Evolutionary conservation across 345 rosid genomes (phyloP), one percentile per base, ranked within the genome.

Genomic region (Aurinia saxatilis): DNA sequence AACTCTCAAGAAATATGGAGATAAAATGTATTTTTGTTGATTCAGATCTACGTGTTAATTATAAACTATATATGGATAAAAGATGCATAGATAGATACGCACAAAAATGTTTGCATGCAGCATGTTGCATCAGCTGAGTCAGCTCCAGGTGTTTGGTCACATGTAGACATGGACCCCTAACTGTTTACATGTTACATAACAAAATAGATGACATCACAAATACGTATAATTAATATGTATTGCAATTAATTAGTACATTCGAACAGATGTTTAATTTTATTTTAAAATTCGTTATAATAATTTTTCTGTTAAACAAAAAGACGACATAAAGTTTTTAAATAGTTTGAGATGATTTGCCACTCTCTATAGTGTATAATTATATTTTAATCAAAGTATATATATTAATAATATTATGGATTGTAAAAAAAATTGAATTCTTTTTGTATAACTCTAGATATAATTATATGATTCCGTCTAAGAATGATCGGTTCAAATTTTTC

Each of bases 61-160:
- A 49, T 11, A 12, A 19, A 5, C n/a, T 34, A 23, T 57, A 57
- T 47, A 27, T 66, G 57, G 57, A 48, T 23, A 18, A 27, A 44
- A 54, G 37, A 52, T 33, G 47, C 49, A 57, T 29, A 10, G 21
- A 57, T 45, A 53, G 47, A n/a, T 16, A 39, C 37, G 14, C 51
- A 40, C 66, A 39, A 8, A 67, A 13, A 25, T 50, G 27, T 40
- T 19, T 34, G 34, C 30, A 57, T 41, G 45, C 35, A 67, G 42
- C 50, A 57, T 67, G 36, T 40, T 41, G 66, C 48, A 41, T 34
- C 11, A 23, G 63, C 63, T 70, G 74, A 62, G 57, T 70, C 68
- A 62, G 63, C 29, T 70, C 74, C 74, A 62, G 57, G 57, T 70
- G 63, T 62, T 39, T 53, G 21, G 42, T 42, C 68, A 61, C 68